A percentile compares a stretch with the other conserved stretches of the same genome.
phyloP scores from a whole-genome alignment of 2,329 filamentous ascomycete genomes.

The Cadophora sp. region DNA sequence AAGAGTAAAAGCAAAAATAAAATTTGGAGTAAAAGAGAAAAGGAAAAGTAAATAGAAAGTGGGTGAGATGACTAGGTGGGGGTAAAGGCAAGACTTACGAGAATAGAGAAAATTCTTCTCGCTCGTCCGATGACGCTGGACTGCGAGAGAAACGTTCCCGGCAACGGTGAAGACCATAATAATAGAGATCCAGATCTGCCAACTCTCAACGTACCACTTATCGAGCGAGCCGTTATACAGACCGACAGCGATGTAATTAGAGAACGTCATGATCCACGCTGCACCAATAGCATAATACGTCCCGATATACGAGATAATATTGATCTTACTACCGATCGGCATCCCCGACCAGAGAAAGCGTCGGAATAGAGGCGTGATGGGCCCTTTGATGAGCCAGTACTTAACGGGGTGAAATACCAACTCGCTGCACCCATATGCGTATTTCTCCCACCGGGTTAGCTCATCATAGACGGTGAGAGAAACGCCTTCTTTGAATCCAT shows the following conservation, averaged over 20 bases:
- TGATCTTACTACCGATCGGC: constrained; percentile 76
- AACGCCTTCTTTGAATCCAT: constrained; percentile 82
- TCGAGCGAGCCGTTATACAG: constrained; percentile 80
- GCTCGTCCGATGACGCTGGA: constrained; percentile 74
- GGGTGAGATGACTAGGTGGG: too few species aligned
- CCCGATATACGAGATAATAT: constrained; percentile 77
- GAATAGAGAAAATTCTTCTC: constrained; percentile 65
- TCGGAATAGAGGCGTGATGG: constrained; percentile 80
- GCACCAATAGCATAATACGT: constrained; percentile 81
- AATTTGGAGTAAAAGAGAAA: too few species aligned
- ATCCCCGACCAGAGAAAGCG: constrained; percentile 76
- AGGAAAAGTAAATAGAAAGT: too few species aligned
- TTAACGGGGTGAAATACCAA: constrained; percentile 79
- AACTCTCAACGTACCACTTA: constrained; percentile 80
- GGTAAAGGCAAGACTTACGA: constrained; percentile 15
- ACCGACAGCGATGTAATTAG: constrained; percentile 78
- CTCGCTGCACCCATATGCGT: constrained; percentile 84
- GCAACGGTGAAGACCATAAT: constrained; percentile 79
- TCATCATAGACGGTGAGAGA: constrained; percentile 86
- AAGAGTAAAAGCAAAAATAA: background rate
- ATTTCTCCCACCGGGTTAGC: constrained; percentile 85
- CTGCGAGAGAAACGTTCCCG: constrained; percentile 73
- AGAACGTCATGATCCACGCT: constrained; percentile 74
- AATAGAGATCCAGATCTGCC: constrained; percentile 81
- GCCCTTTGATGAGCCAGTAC: constrained; percentile 74